These are phyloP conservation scores for Hevea brasiliensis DNA, from an alignment of 345 rosid species.

Conservation along the genomic window DNA sequence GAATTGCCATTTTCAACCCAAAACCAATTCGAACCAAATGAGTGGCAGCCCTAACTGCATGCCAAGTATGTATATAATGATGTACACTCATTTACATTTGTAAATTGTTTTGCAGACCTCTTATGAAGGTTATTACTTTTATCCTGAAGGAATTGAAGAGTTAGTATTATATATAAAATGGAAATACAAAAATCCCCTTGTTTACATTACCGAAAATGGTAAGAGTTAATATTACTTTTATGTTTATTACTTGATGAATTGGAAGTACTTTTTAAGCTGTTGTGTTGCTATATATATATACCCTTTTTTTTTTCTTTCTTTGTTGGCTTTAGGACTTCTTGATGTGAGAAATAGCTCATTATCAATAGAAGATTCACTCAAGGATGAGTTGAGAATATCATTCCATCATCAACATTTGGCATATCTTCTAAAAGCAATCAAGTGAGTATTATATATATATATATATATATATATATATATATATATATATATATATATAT, in stretches of 20 bases:
- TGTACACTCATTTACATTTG: too few species aligned
- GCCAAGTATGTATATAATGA: too few species aligned
- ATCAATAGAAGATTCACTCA: slow-evolving; percentile 1
- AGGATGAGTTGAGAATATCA: slow-evolving; percentile 11
- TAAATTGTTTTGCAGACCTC: slow-evolving; percentile 38
- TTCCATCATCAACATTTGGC: slow-evolving; percentile 5
- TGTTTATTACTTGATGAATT: too few species aligned
- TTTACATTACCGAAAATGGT: slow-evolving; percentile 65
- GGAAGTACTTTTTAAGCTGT: too few species aligned
- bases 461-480: too few species aligned
- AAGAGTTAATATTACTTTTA: neutral
- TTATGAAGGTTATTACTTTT: slow-evolving; percentile 47
- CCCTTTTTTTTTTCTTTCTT: too few species aligned
- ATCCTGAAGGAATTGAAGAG: slow-evolving; percentile 54
- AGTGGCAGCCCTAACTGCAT: too few species aligned
- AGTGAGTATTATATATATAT: slow-evolving; percentile 6
- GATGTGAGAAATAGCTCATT: neutral
- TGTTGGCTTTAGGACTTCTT: too few species aligned
- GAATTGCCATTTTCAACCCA: too few species aligned
- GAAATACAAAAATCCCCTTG: slow-evolving; percentile 47
- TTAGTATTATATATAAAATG: slow-evolving; percentile 42
- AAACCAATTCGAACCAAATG: too few species aligned
- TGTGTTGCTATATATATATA: too few species aligned
- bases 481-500: too few species aligned
- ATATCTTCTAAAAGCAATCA: slow-evolving; percentile 16